phyloP scores from a whole-genome alignment of 1,284 basidiomycete species.

The Ustilago sp. region DNA sequence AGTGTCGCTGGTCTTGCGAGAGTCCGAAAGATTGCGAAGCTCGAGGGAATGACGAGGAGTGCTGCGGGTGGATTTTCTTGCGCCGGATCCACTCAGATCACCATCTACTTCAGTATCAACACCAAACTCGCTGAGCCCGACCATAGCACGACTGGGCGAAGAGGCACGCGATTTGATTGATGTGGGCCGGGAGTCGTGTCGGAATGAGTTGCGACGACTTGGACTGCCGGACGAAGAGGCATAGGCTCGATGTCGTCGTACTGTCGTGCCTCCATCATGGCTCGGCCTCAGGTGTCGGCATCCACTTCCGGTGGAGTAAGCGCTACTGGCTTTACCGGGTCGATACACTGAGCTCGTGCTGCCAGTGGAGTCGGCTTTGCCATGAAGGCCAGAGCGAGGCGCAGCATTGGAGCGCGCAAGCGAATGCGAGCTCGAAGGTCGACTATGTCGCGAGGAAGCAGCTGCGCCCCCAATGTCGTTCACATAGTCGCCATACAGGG shows the following conservation, averaged over 20 bases:
- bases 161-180: constrained; percentile 48
- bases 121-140: constrained; percentile 28
- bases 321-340: constrained; percentile 32
- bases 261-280: constrained; percentile 55
- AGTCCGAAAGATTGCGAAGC: constrained; percentile 22
- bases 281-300: constrained; percentile 45
- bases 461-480: constrained; percentile 22
- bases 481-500: constrained; percentile 46
- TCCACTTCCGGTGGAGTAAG: constrained; percentile 52
- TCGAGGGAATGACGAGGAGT: constrained; percentile 49
- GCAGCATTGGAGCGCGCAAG: constrained; percentile 31
- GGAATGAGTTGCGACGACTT: constrained; percentile 41
- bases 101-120: constrained; percentile 17
- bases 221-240: constrained; percentile 47
- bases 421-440: constrained; percentile 59
- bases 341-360: constrained; percentile 48
- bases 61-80: constrained; percentile 30
- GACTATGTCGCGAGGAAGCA: constrained; percentile 38
- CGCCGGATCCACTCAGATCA: constrained; percentile 13
- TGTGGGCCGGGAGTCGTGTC: constrained; percentile 42
- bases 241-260: constrained; percentile 56
- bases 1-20: constrained; percentile 13
- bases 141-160: constrained; percentile 37
- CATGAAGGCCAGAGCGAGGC: constrained; percentile 45
- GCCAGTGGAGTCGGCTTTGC: constrained; percentile 53